These are phyloP conservation scores for Peronosclerospora sorghi DNA, from an alignment of 352 stramenopile genomes.

Conservation along the genomic window DNA sequence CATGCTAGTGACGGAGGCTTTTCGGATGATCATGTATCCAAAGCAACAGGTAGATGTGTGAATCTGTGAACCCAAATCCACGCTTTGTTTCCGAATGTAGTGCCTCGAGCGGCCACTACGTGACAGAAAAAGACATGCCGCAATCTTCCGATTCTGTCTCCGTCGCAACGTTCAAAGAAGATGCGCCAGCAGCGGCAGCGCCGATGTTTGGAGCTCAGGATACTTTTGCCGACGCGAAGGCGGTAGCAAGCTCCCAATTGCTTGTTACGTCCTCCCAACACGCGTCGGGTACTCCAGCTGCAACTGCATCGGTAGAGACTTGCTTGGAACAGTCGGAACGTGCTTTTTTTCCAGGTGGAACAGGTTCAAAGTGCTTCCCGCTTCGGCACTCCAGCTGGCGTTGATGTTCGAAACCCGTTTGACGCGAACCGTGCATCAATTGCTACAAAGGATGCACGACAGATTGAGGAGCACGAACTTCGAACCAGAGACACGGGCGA, in stretches of 20 bases:
- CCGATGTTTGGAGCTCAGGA: constrained; percentile 18
- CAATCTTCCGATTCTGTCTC: constrained; percentile 20
- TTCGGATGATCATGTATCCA: constrained; percentile 48
- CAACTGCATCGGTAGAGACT: constrained; percentile 1
- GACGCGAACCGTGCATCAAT: constrained; percentile 23
- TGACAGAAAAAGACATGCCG: constrained; percentile 16
- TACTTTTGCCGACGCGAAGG: constrained; percentile 23
- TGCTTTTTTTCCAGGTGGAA: constrained; percentile 9
- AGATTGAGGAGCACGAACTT: constrained; percentile 32
- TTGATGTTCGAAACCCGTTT: constrained; percentile 44
- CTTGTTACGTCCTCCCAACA: constrained; percentile 18
- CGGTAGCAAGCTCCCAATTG: constrained; percentile 26
- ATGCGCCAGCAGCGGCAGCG: constrained; percentile 4
- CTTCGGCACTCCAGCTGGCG: constrained; percentile 40
- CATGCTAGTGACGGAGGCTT: constrained; percentile 58
- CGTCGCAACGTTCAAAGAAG: constrained; percentile 8
- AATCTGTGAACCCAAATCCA: constrained; percentile 26
- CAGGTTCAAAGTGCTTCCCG: constrained; percentile 36
- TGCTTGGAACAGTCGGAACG: constrained; percentile 5
- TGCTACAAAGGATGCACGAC: constrained; percentile 3
- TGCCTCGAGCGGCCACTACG: constrained; percentile 24
- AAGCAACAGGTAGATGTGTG: constrained; percentile 43
- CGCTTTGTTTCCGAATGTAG: constrained; percentile 28
- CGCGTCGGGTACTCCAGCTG: constrained; percentile 2
- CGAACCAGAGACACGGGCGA: constrained; percentile 40